Percentiles rank a stretch among this genome's conserved stretches.
These are phyloP conservation scores for Aspergillus sp. DNA, from an alignment of 2,329 filamentous ascomycete species.

Conservation along the genomic window DNA sequence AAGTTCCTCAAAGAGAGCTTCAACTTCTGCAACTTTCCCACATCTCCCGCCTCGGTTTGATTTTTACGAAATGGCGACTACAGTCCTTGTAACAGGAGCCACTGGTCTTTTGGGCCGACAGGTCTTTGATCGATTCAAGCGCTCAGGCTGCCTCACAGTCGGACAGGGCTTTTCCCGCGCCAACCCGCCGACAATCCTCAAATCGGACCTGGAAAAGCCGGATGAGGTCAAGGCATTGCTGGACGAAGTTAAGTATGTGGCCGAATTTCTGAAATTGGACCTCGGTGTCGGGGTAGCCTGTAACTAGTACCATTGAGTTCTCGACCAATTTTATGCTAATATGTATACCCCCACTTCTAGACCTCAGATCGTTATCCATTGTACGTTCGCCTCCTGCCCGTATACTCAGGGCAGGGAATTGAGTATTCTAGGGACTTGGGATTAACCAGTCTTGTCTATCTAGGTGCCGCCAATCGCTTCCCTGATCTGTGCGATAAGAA, in stretches of 20 bases:
- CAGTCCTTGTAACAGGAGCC: slow-evolving; percentile 77
- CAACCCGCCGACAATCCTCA: slow-evolving; percentile 66
- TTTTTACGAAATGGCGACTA: slow-evolving; percentile 41
- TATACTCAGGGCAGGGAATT: too few relatives aligned
- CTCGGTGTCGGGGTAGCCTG: neutral
- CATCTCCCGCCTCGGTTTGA: slow-evolving; percentile 7
- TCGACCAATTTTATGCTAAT: slow-evolving; percentile 3
- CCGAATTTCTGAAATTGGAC: neutral
- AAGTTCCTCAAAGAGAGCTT: slow-evolving; percentile 3
- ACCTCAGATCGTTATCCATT: slow-evolving; percentile 77
- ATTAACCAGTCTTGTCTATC: neutral
- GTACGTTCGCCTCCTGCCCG: slow-evolving; percentile 48
- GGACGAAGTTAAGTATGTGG: slow-evolving; percentile 53
- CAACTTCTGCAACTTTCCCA: slow-evolving; percentile 3
- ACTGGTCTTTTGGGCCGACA: slow-evolving; percentile 81
- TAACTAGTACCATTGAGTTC: neutral
- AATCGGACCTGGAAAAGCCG: slow-evolving; percentile 51
- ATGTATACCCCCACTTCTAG: slow-evolving; percentile 40
- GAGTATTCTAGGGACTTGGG: too few relatives aligned
- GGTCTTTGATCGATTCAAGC: slow-evolving; percentile 69
- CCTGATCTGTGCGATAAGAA: slow-evolving; percentile 83
- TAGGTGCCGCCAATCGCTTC: slow-evolving; percentile 82
- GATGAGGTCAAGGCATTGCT: slow-evolving; percentile 49
- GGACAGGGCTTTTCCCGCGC: slow-evolving; percentile 75
- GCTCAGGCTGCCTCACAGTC: slow-evolving; percentile 66